Percentiles rank a stretch among this genome's conserved stretches.
Conservation (phyloP, 768 basidiomycete species). For the Rhizopogon salebrosus region DNA sequence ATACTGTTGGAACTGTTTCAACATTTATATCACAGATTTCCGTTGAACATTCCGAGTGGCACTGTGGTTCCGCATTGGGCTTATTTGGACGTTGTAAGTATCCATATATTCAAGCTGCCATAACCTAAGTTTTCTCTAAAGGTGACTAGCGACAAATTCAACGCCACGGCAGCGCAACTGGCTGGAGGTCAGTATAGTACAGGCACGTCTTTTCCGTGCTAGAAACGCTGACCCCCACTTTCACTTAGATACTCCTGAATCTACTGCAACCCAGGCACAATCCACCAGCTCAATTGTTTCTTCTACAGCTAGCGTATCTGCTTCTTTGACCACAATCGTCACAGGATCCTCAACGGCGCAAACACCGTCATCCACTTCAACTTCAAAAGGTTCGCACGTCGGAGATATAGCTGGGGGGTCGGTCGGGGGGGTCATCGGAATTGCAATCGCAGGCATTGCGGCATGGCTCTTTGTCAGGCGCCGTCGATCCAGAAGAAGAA, state of each 20-base stretch:
- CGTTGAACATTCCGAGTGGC: slow-evolving; percentile 39
- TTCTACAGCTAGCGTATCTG: slow-evolving; percentile 10
- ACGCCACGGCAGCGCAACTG: slow-evolving; percentile 34
- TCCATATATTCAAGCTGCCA: too few relatives aligned
- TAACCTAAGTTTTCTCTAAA: neutral
- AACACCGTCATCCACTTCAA: neutral
- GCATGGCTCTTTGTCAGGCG: slow-evolving; percentile 35
- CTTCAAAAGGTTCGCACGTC: slow-evolving; percentile 24
- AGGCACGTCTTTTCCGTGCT: neutral
- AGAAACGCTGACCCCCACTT: neutral
- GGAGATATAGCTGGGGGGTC: slow-evolving; percentile 64
- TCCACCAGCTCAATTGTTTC: slow-evolving; percentile 15
- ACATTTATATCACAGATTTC: slow-evolving; percentile 32
- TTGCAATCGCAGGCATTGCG: slow-evolving; percentile 35
- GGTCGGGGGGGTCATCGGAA: slow-evolving; percentile 51
- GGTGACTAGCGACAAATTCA: slow-evolving; percentile 32
- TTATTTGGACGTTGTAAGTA: slow-evolving; percentile 48
- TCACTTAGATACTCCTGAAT: slow-evolving; percentile 35
- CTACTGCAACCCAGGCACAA: slow-evolving; percentile 31
- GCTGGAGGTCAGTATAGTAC: slow-evolving; percentile 15
- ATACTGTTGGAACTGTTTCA: neutral
- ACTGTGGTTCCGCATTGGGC: slow-evolving; percentile 59
- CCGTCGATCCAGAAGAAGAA: slow-evolving; percentile 16
- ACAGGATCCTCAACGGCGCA: slow-evolving; percentile 7
- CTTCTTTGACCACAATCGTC: slow-evolving; percentile 12